Conservation (phyloP, 2,329 filamentous ascomycete genomes). For the Thelonectria rubi region DNA sequence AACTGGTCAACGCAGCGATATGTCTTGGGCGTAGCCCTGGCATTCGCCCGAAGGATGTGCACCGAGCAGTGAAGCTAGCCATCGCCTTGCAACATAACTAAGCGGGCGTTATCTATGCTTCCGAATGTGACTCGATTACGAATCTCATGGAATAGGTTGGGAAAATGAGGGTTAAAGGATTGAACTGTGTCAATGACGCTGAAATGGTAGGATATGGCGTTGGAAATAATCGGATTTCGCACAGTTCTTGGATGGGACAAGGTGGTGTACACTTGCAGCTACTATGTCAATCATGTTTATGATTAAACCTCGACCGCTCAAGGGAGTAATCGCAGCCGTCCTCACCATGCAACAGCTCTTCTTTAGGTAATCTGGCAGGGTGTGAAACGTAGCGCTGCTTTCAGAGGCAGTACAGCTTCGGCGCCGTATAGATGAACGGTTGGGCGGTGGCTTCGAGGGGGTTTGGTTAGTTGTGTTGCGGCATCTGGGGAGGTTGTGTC, state of each 20-base stretch:
- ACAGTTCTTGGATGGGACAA: background rate
- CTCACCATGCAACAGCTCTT: background rate
- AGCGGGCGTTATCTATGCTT: background rate
- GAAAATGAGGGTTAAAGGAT: background rate
- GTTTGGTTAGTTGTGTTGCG: too few relatives aligned
- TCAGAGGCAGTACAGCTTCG: constrained; percentile 8
- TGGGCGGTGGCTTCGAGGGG: constrained; percentile 16
- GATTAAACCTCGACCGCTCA: constrained; percentile 3
- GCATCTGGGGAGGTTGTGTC: too few relatives aligned
- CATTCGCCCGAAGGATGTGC: constrained; percentile 50
- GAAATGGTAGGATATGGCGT: constrained; percentile 1
- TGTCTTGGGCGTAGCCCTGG: constrained; percentile 53
- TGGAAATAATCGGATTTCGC: constrained; percentile 21
- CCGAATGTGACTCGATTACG: background rate
- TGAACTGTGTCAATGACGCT: background rate
- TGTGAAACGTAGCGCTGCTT: background rate
- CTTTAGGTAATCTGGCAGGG: background rate
- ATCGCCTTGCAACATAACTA: constrained; percentile 26
- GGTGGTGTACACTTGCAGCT: too few relatives aligned
- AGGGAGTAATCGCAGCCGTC: background rate
- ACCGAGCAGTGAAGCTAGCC: constrained; percentile 41
- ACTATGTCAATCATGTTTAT: too few relatives aligned
- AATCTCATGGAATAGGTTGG: background rate
- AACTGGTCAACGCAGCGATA: constrained; percentile 48
- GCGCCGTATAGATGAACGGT: constrained; percentile 17